Evolutionary conservation across 768 basidiomycete species (phyloP), one percentile per base, ranked within the genome.

Genomic region (Psilocybe azurescens): DNA sequence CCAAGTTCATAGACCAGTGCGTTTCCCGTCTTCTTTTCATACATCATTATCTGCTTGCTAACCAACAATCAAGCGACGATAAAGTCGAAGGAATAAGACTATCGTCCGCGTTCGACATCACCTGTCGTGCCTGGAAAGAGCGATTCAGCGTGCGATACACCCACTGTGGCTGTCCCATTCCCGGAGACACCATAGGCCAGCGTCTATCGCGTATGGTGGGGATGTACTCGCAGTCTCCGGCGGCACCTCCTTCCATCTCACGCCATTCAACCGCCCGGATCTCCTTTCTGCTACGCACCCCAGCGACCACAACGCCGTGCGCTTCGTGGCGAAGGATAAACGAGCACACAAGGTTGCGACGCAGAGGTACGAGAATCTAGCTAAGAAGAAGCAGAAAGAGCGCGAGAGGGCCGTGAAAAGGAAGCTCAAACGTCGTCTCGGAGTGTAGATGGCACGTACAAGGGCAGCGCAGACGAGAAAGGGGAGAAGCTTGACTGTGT

Each of bases 121-220:
- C 73, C 10, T 71, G 70, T 48, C 63, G 65, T 2, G 70, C 68
- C 10, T 74, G 73, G 73, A 69, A 71, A 56, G 66, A 65, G 8
- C 58, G 65, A 5, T 67, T 84, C 68, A 76, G 77, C 50, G 72
- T 81, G 5, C 74, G 78, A 3, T 90, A 90, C 71, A 81, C 75
- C 53, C 79, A 84, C 64, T 90, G 88, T 61, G 88, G 88, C 2
- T 89, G 88, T 65, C 79, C 84, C 0, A 69, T 78, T 4, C 81
- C 82, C 0, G 82, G 81, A 8, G 78, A 80, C 30, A 79, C 75
- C 3, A 75, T 84, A 3, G 74, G 78, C 3, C 76, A 82, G 66
- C 77, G 74, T 39, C 72, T 86, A 32, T 67, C 74, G 5, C 79
- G 79, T 2, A 61, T 77, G 13, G 52, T 77, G 1, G 60, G 55